Evolutionary conservation across 257 asterid species (phyloP).

Genomic region (Solanum chilense): DNA sequence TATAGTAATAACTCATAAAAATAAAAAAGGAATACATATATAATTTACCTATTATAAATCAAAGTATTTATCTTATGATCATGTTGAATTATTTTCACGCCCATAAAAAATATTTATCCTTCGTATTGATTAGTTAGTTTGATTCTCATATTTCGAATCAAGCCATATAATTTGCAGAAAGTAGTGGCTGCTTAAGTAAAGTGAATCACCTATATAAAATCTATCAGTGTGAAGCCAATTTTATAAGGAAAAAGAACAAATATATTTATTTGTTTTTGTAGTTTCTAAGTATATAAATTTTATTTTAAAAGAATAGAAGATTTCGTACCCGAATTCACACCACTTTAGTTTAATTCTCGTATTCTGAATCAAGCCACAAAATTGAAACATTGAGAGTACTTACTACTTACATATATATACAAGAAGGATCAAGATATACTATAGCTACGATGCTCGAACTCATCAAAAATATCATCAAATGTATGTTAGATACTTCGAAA

Average conservation of each 20-base stretch:
- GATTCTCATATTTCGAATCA: too few species aligned
- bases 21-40: neutral
- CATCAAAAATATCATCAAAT: fast-evolving
- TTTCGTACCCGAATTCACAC: neutral
- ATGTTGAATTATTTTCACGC: too few species aligned
- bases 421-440: neutral
- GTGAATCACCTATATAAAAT: too few species aligned
- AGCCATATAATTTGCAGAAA: too few species aligned
- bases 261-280: too few species aligned
- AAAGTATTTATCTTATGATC: too few species aligned
- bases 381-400: neutral
- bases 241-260: too few species aligned
- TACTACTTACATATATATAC: neutral
- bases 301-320: neutral
- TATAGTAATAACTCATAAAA: neutral
- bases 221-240: too few species aligned
- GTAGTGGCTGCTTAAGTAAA: too few species aligned
- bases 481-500: neutral
- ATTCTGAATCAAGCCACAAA: neutral
- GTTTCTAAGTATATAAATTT: too few species aligned
- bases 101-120: neutral
- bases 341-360: neutral
- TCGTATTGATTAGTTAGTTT: too few species aligned
- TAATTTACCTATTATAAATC: too few species aligned
- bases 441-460: neutral